Evolutionary conservation across 176 grass and related monocot species (phyloP), one percentile per base, ranked within the genome.

Genomic region (Oryza glaberrima): DNA sequence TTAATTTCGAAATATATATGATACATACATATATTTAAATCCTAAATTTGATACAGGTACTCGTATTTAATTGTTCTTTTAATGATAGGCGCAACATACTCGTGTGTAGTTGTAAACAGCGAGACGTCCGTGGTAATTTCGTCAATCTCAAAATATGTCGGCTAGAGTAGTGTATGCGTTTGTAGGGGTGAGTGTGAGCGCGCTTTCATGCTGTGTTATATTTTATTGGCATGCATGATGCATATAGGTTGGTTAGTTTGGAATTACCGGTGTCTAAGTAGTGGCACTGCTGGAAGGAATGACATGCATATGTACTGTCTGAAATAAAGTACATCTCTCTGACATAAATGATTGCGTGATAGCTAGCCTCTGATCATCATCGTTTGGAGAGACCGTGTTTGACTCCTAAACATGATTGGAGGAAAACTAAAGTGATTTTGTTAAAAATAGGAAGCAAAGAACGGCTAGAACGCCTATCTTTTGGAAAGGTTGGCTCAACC

Each of bases 361-460:
- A 8, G 40, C 40, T 41, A 75, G 38, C 43, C 16, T 15, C 17
- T 6, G 9, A 54, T 54, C 20, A 40, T 1, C 7, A 73, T 26
- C 1, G 19, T 58, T 14, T 67, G 16, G 17, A 68, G 56, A 38
- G 0, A 9, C 3, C 6, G n/a, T n/a, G 41, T 79, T 80, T 80
- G n/a, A 80, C 44, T 52, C 41, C 2, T 51, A 80, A 38, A 10
- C 28, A 40, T 23, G 43, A 60, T 58, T 84, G 60, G 19, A 11
- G 12, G 14, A 36, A 61, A 67, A 61, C 43, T 19, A 63, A 89
- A 84, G 76, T 69, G 3, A 22, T 36, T 7, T 38, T 49, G 82
- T 77, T 74, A 60, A 69, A 26, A 80, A 84, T n/a, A 46, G 36
- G 19, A 25, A 60, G 26, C 35, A 84, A 84, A 84, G 81, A 80